Conservation (phyloP, 164 flowering plant genomes). For the Dillenia suffruticosa region DNA sequence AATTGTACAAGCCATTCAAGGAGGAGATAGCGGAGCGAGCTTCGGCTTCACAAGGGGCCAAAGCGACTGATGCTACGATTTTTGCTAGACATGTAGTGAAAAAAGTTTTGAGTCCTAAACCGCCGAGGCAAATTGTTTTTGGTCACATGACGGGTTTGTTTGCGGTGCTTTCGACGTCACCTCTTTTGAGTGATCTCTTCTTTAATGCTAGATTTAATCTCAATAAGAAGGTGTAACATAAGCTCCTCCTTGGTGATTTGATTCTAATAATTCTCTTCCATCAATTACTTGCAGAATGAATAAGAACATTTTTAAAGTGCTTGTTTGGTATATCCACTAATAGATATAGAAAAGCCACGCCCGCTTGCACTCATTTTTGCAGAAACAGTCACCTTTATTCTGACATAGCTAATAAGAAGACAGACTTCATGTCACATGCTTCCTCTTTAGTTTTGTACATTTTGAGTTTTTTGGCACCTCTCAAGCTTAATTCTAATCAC, state of each 20-base stretch:
- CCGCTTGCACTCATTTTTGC: slow-evolving; percentile 2
- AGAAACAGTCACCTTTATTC: background rate
- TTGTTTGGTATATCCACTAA: no score
- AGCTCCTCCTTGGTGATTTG: background rate
- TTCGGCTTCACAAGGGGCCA: slow-evolving; percentile 50
- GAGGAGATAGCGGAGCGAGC: slow-evolving; percentile 53
- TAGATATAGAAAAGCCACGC: background rate
- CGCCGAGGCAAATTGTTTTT: slow-evolving; percentile 54
- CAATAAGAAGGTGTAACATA: slow-evolving; percentile 24
- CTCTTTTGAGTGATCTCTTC: slow-evolving; percentile 56
- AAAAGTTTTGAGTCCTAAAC: slow-evolving; percentile 46
- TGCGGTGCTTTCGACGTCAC: slow-evolving; percentile 44
- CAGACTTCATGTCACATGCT: no score
- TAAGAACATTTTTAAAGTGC: background rate
- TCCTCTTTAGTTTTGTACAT: background rate
- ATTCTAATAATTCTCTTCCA: slow-evolving; percentile 2
- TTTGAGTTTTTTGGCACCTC: background rate
- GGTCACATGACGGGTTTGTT: slow-evolving; percentile 62
- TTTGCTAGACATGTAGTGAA: slow-evolving; percentile 58
- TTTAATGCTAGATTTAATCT: slow-evolving; percentile 35
- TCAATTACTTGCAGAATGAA: background rate
- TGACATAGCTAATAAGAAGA: no score
- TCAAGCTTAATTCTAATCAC: background rate
- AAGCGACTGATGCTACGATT: slow-evolving; percentile 44
- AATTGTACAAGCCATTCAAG: slow-evolving; percentile 41